A percentile compares a stretch with the other conserved stretches of the same genome.
Evolutionary conservation across 108 stramenopile species (phyloP).

Genomic region (Schizochytrium sp.): DNA sequence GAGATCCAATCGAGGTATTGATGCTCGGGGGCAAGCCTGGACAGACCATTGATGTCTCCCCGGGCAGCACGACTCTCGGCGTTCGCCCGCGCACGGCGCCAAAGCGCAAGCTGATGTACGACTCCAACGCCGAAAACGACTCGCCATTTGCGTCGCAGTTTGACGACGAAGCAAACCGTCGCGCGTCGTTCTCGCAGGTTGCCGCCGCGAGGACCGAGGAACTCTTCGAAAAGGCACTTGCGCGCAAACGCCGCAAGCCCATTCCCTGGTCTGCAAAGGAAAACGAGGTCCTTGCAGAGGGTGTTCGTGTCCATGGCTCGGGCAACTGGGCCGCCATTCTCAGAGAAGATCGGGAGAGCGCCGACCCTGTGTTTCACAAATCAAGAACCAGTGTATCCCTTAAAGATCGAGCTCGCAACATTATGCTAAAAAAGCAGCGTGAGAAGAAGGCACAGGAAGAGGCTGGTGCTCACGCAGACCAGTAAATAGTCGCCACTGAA

Average conservation of each 20-base stretch:
- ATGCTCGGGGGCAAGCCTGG: neutral
- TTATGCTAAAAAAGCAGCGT: neutral
- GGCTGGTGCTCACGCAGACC: too few relatives aligned
- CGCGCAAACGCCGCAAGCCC: neutral
- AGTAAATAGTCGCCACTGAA: too few relatives aligned
- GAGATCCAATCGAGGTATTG: neutral
- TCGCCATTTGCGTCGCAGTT: neutral
- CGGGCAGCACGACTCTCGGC: neutral
- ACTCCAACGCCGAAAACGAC: neutral
- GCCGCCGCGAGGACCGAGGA: neutral
- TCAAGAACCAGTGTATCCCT: neutral
- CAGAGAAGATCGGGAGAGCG: neutral
- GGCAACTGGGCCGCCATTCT: neutral
- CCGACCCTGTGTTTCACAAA: neutral
- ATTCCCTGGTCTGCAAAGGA: neutral
- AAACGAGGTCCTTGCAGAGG: neutral
- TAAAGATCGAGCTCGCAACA: neutral
- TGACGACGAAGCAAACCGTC: neutral
- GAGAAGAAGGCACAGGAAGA: neutral
- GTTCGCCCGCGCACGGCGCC: neutral
- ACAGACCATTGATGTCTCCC: neutral
- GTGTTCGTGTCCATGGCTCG: neutral
- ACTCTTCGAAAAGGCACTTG: neutral
- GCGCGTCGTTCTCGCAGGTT: neutral
- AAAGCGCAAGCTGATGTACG: neutral